Evolutionary conservation across 768 basidiomycete species (phyloP), one percentile per base, ranked within the genome.

Genomic region (Phanerodontia chrysosporium): DNA sequence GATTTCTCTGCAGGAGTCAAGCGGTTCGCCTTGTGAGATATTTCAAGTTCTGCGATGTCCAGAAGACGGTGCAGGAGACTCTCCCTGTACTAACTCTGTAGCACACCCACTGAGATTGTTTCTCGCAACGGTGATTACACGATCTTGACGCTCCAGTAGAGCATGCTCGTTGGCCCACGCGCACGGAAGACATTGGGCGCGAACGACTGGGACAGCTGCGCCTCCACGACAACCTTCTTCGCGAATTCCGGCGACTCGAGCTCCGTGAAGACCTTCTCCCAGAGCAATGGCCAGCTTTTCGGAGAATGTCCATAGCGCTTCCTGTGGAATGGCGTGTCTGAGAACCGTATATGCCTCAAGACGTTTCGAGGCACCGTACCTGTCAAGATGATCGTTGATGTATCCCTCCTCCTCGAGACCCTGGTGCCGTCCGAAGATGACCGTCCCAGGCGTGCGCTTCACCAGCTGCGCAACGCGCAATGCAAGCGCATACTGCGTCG

Each of bases 401-500:
- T 62, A 45, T 0, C 72, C 72, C 44, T 64, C 68, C 46, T 66
- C 51, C 22, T 57, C 58, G 16, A 61, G 35, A 4, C 67, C 74
- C 32, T 65, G 63, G 48, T 75, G 74, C n/a, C 69, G 51, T 2
- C 73, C 74, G 57, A 75, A 75, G 24, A 74, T 57, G 28, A 74
- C 45, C 0, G 67, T 64, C 2, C 70, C 70, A 1, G 62, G 55
- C 10, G 49, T 25, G 12, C 66, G 54, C 24, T 67, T 65, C 25
- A 73, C 55, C 1, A 75, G 59, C 5, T 35, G 45, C 1, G 59
- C 64, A 12, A 75, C 59, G 4, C 72, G 66, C 21, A 69, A 45
- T 0, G 73, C 73, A 12, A 74, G 64, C 8, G 58, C 69, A n/a
- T 67, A 61, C 59, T 75, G 74, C 45, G 67, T 70, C n/a, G 62